These are phyloP conservation scores for Coniochaeta hoffmannii DNA, from an alignment of 2,329 filamentous ascomycete genomes.

Conservation along the genomic window DNA sequence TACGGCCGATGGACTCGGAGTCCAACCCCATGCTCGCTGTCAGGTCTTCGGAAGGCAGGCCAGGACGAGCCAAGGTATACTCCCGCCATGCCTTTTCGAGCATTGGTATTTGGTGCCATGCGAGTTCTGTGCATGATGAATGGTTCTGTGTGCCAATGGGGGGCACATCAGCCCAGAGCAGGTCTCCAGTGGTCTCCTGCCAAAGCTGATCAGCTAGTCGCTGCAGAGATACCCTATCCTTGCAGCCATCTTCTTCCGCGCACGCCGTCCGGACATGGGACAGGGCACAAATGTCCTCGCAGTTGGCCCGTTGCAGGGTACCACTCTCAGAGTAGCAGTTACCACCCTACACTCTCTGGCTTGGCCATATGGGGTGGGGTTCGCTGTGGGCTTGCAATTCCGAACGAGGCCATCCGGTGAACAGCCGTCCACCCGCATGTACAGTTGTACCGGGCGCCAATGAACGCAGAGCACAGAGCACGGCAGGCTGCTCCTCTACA, in stretches of 20 bases:
- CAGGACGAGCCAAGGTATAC: not conserved
- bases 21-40: not conserved
- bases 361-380: constrained; percentile 16
- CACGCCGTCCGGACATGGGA: constrained; percentile 10
- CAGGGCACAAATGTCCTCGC: not conserved
- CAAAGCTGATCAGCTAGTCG: constrained; percentile 14
- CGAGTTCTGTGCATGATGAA: not conserved
- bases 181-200: not conserved
- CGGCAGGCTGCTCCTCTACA: constrained; percentile 10
- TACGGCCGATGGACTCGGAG: not conserved
- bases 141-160: constrained; percentile 19
- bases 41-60: not conserved
- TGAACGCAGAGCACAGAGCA: constrained; percentile 15
- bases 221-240: constrained; percentile 19
- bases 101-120: constrained; percentile 1
- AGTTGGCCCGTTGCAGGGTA: constrained; percentile 10
- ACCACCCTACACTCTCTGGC: not conserved
- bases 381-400: constrained; percentile 18
- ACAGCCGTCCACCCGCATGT: constrained; percentile 9
- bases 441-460: constrained; percentile 16
- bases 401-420: constrained; percentile 19
- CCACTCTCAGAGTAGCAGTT: constrained; percentile 7
- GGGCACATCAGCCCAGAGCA: constrained; percentile 9
- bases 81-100: constrained; percentile 1
- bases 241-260: constrained; percentile 18